These are phyloP conservation scores for Stipa capillata DNA, from an alignment of 176 grass and related monocot genomes.

Conservation along the genomic window DNA sequence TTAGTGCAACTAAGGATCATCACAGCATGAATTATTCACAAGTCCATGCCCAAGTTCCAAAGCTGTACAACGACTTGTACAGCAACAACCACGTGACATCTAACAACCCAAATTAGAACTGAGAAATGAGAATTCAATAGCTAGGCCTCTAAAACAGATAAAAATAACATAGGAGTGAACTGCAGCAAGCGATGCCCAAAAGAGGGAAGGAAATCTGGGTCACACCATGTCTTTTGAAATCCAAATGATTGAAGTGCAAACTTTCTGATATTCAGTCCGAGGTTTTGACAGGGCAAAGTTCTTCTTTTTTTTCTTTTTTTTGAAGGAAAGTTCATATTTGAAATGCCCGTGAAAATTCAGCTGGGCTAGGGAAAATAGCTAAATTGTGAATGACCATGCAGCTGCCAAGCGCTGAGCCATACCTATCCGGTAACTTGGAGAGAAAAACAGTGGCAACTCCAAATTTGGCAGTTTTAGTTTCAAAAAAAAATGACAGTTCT, in stretches of 20 bases:
- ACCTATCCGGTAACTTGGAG: background rate
- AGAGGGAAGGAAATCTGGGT: background rate
- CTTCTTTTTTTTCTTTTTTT: too few species aligned
- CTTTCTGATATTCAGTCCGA: background rate
- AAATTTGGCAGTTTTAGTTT: background rate
- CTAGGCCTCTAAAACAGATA: background rate
- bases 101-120: background rate
- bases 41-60: background rate
- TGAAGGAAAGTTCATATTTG: background rate
- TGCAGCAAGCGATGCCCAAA: background rate
- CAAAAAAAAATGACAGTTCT: background rate
- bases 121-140: background rate
- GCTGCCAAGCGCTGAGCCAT: background rate
- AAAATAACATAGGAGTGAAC: background rate
- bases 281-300: background rate
- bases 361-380: background rate
- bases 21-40: background rate
- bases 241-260: background rate
- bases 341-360: background rate
- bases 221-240: background rate
- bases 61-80: background rate
- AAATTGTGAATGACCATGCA: background rate
- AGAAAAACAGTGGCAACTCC: background rate
- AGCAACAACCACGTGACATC: conserved; percentile 4
- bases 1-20: background rate